Base-by-base conservation (phyloP, 1,139 yeast species). In the Candida tetrigidarum region DNA sequence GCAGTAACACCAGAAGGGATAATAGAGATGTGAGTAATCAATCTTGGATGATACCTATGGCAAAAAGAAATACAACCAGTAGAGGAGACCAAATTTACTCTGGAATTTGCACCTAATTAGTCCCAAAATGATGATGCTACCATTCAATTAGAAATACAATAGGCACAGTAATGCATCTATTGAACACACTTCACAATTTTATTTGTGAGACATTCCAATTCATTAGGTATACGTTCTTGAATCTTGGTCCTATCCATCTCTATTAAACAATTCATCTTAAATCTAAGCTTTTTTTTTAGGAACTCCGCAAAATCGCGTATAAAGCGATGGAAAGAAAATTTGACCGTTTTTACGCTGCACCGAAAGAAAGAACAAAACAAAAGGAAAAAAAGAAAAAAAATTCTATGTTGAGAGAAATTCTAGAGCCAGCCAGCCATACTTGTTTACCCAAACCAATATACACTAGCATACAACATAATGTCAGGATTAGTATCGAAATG, bases 401-500 rank as follows among this genome's bases (percentile, higher is more conserved):
- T n/a, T n/a, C n/a, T n/a, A n/a, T n/a, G n/a, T n/a, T n/a, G n/a
- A n/a, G n/a, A n/a, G n/a, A n/a, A n/a, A n/a, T n/a, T n/a, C n/a
- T n/a, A n/a, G n/a, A n/a, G n/a, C n/a, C 14, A 37, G 9, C 12
- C 26, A 26, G 23, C 22, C 39, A 26, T 19, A 11, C 14, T 6
- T 36, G n/a, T 20, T 12, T 11, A 5, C 11, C 23, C 8, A 36
- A 27, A 36, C 6, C 32, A 26, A 26, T 18, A 15, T 4, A 26
- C 27, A n/a, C 2, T 11, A 4, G 28, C 15, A 19, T 18, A n/a
- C n/a, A n/a, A n/a, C n/a, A n/a, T n/a, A 7, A 69, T 67, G 71
- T 48, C 67, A 26, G 67, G 63, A 9, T 60, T 71, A 41, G 71
- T 63, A 12, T 71, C 76, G 5, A 63, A 59, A 52, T 71, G 76